Conservation (phyloP, 176 grass and related monocot species). For the Phragmites australis region DNA sequence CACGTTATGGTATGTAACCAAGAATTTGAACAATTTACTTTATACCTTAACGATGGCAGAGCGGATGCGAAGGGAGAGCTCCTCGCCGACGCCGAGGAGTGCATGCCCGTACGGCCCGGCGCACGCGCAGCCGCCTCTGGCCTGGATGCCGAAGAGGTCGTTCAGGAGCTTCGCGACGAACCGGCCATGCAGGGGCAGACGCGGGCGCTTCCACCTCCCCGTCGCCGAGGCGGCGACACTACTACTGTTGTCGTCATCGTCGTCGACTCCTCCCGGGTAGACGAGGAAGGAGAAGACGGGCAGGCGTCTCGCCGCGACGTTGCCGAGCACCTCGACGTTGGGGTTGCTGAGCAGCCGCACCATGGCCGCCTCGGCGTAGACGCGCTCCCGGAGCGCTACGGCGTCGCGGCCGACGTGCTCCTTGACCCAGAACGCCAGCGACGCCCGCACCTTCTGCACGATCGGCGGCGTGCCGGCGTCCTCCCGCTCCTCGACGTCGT, state of each 20-base stretch:
- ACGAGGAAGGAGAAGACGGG: slow-evolving; percentile 75
- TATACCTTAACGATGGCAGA: slow-evolving; percentile 52
- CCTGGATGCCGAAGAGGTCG: slow-evolving; percentile 82
- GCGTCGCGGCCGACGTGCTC: slow-evolving; percentile 51
- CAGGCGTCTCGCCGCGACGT: slow-evolving; percentile 42
- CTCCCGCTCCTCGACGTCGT: slow-evolving; percentile 61
- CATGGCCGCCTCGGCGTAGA: slow-evolving; percentile 41
- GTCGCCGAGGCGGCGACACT: too few relatives aligned
- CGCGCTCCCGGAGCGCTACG: slow-evolving; percentile 37
- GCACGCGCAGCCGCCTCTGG: slow-evolving; percentile 72
- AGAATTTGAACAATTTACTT: not conserved
- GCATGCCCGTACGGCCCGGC: slow-evolving; percentile 68
- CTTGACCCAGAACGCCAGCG: slow-evolving; percentile 72
- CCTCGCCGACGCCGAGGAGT: slow-evolving; percentile 45
- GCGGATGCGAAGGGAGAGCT: slow-evolving; percentile 55
- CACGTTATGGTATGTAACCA: not conserved
- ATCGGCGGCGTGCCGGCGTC: slow-evolving; percentile 66
- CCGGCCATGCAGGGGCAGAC: slow-evolving; percentile 60
- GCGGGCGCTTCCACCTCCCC: too few relatives aligned
- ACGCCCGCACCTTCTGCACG: slow-evolving; percentile 64
- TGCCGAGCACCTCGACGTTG: slow-evolving; percentile 52
- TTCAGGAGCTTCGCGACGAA: slow-evolving; percentile 66
- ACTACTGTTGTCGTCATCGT: not conserved
- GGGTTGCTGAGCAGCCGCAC: slow-evolving; percentile 30
- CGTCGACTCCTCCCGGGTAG: slow-evolving; percentile 33